Evolutionary conservation across 2,329 filamentous ascomycete genomes (phyloP), one percentile per base, ranked within the genome.

Genomic region (Cytospora mali): DNA sequence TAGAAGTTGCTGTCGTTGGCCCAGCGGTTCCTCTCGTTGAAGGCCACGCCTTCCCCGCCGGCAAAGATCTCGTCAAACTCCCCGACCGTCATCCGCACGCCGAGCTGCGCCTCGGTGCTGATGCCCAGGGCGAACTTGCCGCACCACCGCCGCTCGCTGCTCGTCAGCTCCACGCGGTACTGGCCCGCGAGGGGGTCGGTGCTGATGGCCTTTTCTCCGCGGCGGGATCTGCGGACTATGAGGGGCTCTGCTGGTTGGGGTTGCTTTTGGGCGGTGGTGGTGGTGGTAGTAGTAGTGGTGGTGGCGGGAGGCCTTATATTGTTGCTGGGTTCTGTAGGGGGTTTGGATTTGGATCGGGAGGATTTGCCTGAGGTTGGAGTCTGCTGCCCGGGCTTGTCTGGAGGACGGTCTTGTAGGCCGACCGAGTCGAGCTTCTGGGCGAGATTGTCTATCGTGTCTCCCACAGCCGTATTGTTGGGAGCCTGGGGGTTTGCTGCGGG

Each of bases 21-120:
- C 55, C 55, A 57, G 28, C 42, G 27, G 28, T 31, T n/a, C 27
- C n/a, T 21, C 27, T 29, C 18, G 42, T 57, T 57, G 55, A 35
- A 50, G 27, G 0, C 18, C 6, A 13, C 21, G 18, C n/a, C 21
- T 42, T 57, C 55, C 13, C 50, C 39, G 27, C 27, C 18, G 42
- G 27, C 14, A 28, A 57, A 57, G 27, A 57, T 35, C 2, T n/a
- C 42, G 28, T 50, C 55, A 25, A 57, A 57, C 4, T 25, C 55
- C 4, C 6, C 25, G 27, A 57, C 18, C 10, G 42, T 48, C 4
- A 23, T 42, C 18, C 28, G 55, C 4, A 14, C n/a, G 25, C 55
- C 55, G 23, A 57, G 55, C 42, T 57, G 42, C 35, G 21, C 27
- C 55, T 28, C 18, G 39, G 55, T 57, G 42, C 55, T 57, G 39